Evolutionary conservation across 495 filamentous ascomycete genomes (phyloP), one percentile per base, ranked within the genome.

Genomic region (Hyphodiscus hymeniophilus): DNA sequence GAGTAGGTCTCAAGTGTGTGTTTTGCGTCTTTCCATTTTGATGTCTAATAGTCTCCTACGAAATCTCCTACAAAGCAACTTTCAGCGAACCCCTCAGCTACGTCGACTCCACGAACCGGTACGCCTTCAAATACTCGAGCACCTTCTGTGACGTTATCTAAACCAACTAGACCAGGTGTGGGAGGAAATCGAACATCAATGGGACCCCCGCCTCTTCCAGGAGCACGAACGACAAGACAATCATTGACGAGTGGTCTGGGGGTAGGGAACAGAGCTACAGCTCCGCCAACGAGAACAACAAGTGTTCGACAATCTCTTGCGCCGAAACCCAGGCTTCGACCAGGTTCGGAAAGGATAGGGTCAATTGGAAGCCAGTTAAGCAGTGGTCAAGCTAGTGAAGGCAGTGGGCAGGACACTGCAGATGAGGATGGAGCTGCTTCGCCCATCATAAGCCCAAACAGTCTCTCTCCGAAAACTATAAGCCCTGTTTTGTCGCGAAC

Each of bases 31-130:
- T 65, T 46, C 15, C 44, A 32, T 43, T 13, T 33, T 11, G 16
- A 38, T 2, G 31, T 16, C 28, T 38, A n/a, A 39, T 10, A 88
- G 83, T 87, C 85, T 23, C 86, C 87, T 4, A 81, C 76, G 0
- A 88, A 86, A 58, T 87, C 84, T 3, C 86, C 87, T 7, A 88
- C 85, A 8, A 91, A 94, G 60, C 84, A 87, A 51, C 63, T 87
- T 8, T 75, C 75, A 26, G 70, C 75, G 2, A 58, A 71, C 2
- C 67, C 80, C 13, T 81, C 81, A 24, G 68, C 72, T 16, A 63
- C 70, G 3, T 68, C 72, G 20, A 82, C 82, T 5, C 74, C 68
- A 39, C 64, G 82, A 47, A 84, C 77, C 31, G 73, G 70, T 30
- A 76, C 82, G 1, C 78, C 80, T 3, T 40, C 38, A 7, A 77